Evolutionary conservation across 2,329 filamentous ascomycete species (phyloP), one percentile per base, ranked within the genome.

Genomic region (Capronia americana): DNA sequence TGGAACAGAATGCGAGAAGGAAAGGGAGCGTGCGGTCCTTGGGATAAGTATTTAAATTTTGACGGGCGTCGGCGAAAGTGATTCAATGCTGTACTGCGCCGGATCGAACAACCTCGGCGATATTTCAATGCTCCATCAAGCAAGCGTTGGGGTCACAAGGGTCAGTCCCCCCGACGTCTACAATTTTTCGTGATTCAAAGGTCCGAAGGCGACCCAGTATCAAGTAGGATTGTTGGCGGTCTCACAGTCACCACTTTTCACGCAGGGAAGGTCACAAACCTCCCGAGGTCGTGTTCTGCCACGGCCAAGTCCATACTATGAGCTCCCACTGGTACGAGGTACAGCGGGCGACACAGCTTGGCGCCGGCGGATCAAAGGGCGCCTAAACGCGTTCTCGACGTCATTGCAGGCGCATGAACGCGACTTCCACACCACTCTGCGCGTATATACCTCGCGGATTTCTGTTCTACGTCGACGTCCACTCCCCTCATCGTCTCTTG

Each of bases 101-200:
- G n/a, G 44, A 11, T 14, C 20, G 30, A 44, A 54, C 14, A 53
- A 51, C 60, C 60, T 48, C 51, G 60, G 60, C 60, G 60, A 62
- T 56, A 51, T 44, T 17, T n/a, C 38, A 44, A 44, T n/a, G 17
- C 38, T n/a, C 38, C 26, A 51, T 44, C 20, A 53, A 54, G 24
- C 50, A 24, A 46, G 46, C 44, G 44, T 48, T 48, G 17, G 20
- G 17, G 1, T 20, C 44, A 48, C 55, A 20, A n/a, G 17, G 7
- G 17, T n/a, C 38, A 44, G 14, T n/a, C 11, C 38, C 38, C 38
- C 38, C 20, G 17, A 44, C 17, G 11, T 44, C 38, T 44, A 44
- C 38, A 3, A n/a, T n/a, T 44, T 17, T 44, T n/a, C 7, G 0
- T n/a, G 17, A n/a, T 44, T n/a, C 17, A 44, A 32, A 32, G 44